Conservation (phyloP, 225 moss, liverwort and hornwort genomes). For the Climacium dendroides region DNA sequence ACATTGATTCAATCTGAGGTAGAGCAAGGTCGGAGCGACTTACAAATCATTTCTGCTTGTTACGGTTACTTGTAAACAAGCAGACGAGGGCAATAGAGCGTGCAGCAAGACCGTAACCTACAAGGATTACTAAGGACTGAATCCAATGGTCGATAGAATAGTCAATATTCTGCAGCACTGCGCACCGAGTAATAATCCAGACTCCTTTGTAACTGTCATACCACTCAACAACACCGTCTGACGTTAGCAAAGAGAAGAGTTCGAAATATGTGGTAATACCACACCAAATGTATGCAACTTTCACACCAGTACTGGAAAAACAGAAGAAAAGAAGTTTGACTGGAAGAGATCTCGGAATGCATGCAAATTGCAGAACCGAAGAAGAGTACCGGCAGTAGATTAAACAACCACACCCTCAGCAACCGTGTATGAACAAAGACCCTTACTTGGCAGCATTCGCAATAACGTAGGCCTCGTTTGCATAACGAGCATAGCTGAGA, state of each 20-base stretch:
- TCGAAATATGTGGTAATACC: neutral
- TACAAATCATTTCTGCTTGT: conserved; percentile 38
- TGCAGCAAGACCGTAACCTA: conserved; percentile 30
- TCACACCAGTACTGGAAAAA: too few species aligned
- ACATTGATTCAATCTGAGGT: neutral
- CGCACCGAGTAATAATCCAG: conserved; percentile 48
- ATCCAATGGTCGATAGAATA: conserved; percentile 26
- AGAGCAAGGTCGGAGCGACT: neutral
- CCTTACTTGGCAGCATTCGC: conserved; percentile 34
- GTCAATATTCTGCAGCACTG: conserved; percentile 10
- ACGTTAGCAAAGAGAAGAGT: neutral
- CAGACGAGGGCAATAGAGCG: conserved; percentile 33
- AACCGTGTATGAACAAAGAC: neutral
- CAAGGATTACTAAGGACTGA: conserved; percentile 14
- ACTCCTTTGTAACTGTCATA: conserved; percentile 43
- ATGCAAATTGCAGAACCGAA: neutral
- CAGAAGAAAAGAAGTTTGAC: neutral
- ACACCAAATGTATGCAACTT: neutral
- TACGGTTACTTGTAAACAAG: conserved; percentile 40
- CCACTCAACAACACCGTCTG: neutral
- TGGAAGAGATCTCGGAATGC: neutral
- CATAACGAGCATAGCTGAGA: conserved; percentile 42
- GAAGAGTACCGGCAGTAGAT: neutral
- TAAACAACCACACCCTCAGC: neutral
- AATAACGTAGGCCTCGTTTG: conserved; percentile 44